These are phyloP conservation scores for Castanea mollissima DNA, from an alignment of 306 rosid genomes.

Conservation along the genomic window DNA sequence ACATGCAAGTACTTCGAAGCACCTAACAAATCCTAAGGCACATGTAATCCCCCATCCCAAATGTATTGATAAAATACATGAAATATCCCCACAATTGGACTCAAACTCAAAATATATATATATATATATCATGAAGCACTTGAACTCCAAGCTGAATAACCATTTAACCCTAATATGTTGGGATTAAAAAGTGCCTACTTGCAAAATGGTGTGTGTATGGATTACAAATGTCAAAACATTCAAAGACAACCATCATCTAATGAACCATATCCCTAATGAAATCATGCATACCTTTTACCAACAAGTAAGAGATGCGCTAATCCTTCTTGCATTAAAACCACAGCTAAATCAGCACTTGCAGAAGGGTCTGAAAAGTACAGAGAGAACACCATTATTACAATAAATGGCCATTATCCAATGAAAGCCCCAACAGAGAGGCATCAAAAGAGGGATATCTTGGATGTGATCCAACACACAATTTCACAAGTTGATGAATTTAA, in stretches of 20 bases:
- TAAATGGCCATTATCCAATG: not conserved
- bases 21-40: no score
- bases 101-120: no score
- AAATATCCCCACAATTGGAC: no score
- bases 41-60: no score
- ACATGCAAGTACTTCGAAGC: no score
- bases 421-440: not conserved
- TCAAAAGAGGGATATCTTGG: no score
- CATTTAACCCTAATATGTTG: no score
- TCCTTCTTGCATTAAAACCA: slow-evolving; percentile 99
- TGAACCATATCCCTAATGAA: not conserved
- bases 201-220: not conserved
- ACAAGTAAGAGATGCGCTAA: slow-evolving; percentile 85
- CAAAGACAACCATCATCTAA: not conserved
- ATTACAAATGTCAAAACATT: not conserved
- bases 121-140: no score
- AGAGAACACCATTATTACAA: slow-evolving; percentile 7
- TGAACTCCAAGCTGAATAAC: no score
- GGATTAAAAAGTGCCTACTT: not conserved
- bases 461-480: not conserved
- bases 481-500: slow-evolving; percentile 4
- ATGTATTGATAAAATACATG: no score
- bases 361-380: slow-evolving; percentile 68
- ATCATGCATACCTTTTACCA: slow-evolving; percentile 71
- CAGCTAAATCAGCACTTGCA: slow-evolving; percentile 98